phyloP scores from a whole-genome alignment of 2,329 filamentous ascomycete genomes.

The Zelopaecilomyces penicillatus region DNA sequence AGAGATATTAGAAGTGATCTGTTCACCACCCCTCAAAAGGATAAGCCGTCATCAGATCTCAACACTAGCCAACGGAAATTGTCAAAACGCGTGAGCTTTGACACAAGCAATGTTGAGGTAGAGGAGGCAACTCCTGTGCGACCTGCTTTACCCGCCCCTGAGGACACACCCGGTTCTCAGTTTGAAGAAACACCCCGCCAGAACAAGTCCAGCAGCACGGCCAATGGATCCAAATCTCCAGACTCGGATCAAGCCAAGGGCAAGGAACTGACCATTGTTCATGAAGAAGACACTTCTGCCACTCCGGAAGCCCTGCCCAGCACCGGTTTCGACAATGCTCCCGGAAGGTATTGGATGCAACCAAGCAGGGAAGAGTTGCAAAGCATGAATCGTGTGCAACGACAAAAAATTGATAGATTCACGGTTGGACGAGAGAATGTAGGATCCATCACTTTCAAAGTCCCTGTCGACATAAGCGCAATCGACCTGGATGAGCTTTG shows the following conservation, averaged over 20 bases:
- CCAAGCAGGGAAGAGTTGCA: conserved; percentile 68
- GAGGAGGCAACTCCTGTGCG: conserved; percentile 27
- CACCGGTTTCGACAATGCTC: conserved; percentile 35
- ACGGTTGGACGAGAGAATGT: conserved; percentile 75
- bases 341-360: conserved; percentile 80
- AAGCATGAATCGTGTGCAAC: conserved; percentile 71
- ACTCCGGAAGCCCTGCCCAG: conserved; percentile 18
- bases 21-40: conserved; percentile 52
- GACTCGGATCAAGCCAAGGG: conserved; percentile 67
- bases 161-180: conserved; percentile 20
- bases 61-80: conserved; percentile 44
- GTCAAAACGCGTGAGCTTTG: conserved; percentile 88
- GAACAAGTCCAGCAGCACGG: conserved; percentile 39
- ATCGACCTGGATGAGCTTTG: conserved; percentile 75
- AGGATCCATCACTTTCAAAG: conserved; percentile 73
- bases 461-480: conserved; percentile 71
- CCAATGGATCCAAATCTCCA: conserved; percentile 32
- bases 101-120: conserved; percentile 47
- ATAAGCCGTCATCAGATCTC: conserved; percentile 33
- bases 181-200: conserved; percentile 37
- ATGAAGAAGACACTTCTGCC: conserved; percentile 51
- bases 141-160: conserved; percentile 25
- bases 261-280: conserved; percentile 71
- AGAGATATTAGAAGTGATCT: conserved; percentile 70
- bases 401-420: conserved; percentile 65